These are phyloP conservation scores for Neonectria neomacrospora DNA, from an alignment of 2,329 filamentous ascomycete genomes.

Conservation along the genomic window DNA sequence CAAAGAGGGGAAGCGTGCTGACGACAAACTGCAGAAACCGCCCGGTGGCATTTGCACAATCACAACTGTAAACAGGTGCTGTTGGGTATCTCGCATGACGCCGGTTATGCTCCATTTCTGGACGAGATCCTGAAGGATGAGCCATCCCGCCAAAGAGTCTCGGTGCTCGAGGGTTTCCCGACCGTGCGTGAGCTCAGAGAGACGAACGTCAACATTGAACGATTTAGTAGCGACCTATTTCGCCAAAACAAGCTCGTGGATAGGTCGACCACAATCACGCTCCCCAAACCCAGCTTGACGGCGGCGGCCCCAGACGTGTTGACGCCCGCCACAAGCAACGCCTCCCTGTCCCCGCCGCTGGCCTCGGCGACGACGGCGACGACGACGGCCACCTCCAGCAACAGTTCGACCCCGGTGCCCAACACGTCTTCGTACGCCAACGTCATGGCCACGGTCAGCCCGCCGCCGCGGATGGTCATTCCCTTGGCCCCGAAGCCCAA, in stretches of 20 bases:
- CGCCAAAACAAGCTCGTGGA: constrained; percentile 63
- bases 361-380: constrained; percentile 11
- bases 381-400: constrained; percentile 3
- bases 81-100: constrained; percentile 71
- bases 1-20: constrained; percentile 12
- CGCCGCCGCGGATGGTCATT: constrained; percentile 56
- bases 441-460: constrained; percentile 54
- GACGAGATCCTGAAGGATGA: constrained; percentile 63
- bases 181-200: constrained; percentile 60
- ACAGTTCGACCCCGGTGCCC: constrained; percentile 3
- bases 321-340: constrained; percentile 42
- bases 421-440: constrained; percentile 53
- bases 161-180: constrained; percentile 65
- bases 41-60: constrained; percentile 68
- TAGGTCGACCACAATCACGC: constrained; percentile 35
- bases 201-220: constrained; percentile 59
- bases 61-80: constrained; percentile 71
- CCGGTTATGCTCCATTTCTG: constrained; percentile 69
- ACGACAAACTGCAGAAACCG: constrained; percentile 53
- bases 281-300: constrained; percentile 23
- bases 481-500: constrained; percentile 50
- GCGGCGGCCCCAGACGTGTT: constrained; percentile 23
- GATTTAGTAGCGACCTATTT: constrained; percentile 61
- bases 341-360: constrained; percentile 37
- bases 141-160: constrained; percentile 56